Conservation (phyloP, 192 early-diverging fungal species). For the Backusella parvicylindrica region DNA sequence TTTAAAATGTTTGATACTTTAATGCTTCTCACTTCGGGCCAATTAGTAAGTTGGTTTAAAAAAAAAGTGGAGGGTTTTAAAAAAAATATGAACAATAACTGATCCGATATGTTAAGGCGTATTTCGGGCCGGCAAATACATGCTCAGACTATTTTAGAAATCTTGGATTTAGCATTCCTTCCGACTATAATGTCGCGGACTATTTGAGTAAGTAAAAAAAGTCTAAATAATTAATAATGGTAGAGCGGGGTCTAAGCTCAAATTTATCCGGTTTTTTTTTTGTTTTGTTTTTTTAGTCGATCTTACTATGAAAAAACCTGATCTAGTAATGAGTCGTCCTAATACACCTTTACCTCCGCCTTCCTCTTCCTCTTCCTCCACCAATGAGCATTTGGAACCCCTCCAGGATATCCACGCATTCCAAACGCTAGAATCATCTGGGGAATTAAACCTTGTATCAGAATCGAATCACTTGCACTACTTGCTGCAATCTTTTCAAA, state of each 20-base stretch:
- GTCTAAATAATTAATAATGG: not conserved
- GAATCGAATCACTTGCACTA: slow-evolving; percentile 27
- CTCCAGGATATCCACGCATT: not conserved
- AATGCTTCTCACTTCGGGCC: slow-evolving; percentile 63
- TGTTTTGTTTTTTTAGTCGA: slow-evolving; percentile 21
- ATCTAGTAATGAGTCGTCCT: slow-evolving; percentile 11
- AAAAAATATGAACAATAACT: no score
- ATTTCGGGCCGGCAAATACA: slow-evolving; percentile 61
- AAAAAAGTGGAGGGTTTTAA: not conserved
- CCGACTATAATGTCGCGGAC: slow-evolving; percentile 79
- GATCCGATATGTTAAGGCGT: slow-evolving; percentile 34
- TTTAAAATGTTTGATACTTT: slow-evolving; percentile 59
- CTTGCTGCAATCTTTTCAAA: slow-evolving; percentile 22
- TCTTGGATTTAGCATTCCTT: slow-evolving; percentile 66
- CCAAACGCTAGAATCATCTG: not conserved
- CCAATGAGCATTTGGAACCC: not conserved
- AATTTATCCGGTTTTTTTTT: slow-evolving; percentile 31
- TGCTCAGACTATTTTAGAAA: slow-evolving; percentile 62
- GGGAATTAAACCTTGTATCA: slow-evolving; percentile 21
- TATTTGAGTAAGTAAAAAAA: slow-evolving; percentile 36
- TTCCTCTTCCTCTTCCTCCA: not conserved
- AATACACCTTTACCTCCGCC: slow-evolving; percentile 3
- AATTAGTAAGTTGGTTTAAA: slow-evolving; percentile 39
- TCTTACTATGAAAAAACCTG: slow-evolving; percentile 33
- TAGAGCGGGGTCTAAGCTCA: no score